Percentiles rank a stretch among this genome's conserved stretches.
Conservation (phyloP, 163 green algal genomes). For the Volvox carteri region DNA sequence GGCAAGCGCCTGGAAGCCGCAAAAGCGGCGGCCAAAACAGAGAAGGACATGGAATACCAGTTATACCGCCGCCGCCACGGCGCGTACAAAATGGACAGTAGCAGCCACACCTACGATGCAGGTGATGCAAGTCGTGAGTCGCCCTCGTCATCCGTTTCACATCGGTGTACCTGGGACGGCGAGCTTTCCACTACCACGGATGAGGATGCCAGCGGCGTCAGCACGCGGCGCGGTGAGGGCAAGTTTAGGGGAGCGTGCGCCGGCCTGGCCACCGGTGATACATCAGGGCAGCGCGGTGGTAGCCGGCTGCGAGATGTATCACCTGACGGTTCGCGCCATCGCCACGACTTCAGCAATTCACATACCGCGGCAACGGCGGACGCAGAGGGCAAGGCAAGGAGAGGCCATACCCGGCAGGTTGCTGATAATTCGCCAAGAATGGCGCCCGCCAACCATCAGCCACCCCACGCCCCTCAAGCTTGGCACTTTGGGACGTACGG, state of each 20-base stretch:
- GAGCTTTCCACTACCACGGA: slow-evolving; percentile 3
- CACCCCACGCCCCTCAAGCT: not conserved
- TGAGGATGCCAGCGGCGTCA: not conserved
- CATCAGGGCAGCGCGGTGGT: not conserved
- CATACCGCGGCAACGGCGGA: not conserved
- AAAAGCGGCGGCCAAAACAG: not conserved
- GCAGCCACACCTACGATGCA: not conserved
- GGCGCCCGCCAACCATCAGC: not conserved
- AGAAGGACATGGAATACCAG: not conserved
- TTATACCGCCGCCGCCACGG: not conserved
- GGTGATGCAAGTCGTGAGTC: not conserved
- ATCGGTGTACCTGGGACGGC: not conserved
- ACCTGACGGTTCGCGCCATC: not conserved
- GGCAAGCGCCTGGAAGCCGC: not conserved
- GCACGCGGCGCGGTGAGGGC: not conserved
- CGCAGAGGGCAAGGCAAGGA: not conserved
- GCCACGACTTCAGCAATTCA: not conserved
- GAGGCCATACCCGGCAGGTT: not conserved
- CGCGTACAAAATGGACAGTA: not conserved
- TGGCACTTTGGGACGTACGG: not conserved
- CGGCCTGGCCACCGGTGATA: not conserved
- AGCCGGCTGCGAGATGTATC: not conserved
- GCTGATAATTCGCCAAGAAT: not conserved
- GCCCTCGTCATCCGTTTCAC: not conserved
- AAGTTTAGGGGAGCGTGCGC: not conserved